Conservation (phyloP, 345 rosid species). For the Aegle marmelos region DNA sequence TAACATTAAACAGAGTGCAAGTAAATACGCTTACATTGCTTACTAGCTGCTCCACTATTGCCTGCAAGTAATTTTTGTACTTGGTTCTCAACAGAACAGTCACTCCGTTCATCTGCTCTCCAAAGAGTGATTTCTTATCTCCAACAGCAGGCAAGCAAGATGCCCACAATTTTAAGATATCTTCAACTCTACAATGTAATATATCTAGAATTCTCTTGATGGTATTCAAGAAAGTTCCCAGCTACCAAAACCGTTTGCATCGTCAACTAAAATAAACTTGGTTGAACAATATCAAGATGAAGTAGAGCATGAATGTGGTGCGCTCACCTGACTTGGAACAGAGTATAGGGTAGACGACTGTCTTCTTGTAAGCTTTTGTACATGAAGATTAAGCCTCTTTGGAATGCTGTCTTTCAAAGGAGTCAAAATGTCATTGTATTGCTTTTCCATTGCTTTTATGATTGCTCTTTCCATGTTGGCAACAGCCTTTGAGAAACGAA, state of each 20-base stretch:
- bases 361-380: conserved; percentile 88
- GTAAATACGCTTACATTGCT: conserved; percentile 58
- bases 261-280: not conserved
- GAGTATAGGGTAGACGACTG: conserved; percentile 71
- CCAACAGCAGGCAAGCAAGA: conserved; percentile 69
- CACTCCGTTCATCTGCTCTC: conserved; percentile 91
- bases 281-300: not conserved
- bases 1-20: not conserved
- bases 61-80: conserved; percentile 91
- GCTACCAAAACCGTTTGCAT: conserved; percentile 31
- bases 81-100: conserved; percentile 86
- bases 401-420: conserved; percentile 89
- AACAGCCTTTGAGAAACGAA: conserved; percentile 50
- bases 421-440: conserved; percentile 76
- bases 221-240: conserved; percentile 85
- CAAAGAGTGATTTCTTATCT: conserved; percentile 70
- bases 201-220: conserved; percentile 90
- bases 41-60: conserved; percentile 85
- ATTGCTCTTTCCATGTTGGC: conserved; percentile 82
- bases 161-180: conserved; percentile 85
- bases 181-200: conserved; percentile 76
- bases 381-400: conserved; percentile 87
- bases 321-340: conserved; percentile 76
- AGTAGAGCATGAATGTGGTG: not conserved
- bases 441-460: conserved; percentile 83